A percentile compares a stretch with the other conserved stretches of the same genome.
Evolutionary conservation across 768 basidiomycete species (phyloP).

Genomic region (Tephrocybe rancida): DNA sequence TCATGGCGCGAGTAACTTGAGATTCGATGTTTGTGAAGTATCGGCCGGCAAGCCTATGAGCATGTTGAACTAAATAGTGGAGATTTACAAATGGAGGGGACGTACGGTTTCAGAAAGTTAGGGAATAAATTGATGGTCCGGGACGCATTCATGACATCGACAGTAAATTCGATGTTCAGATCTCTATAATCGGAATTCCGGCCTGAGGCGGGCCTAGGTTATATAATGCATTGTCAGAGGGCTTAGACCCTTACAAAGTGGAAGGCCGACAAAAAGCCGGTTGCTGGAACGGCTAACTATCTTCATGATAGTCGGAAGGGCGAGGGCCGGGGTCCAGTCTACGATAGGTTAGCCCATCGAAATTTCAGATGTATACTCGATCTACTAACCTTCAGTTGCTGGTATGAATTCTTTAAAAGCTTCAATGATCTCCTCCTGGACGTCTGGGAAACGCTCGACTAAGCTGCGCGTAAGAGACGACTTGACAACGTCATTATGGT

Average conservation of each 20-base stretch:
- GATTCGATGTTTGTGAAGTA: conserved; percentile 23
- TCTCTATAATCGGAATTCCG: conserved; percentile 33
- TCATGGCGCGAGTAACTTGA: conserved; percentile 23
- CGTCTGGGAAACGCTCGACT: conserved; percentile 34
- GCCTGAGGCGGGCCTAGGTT: conserved; percentile 23
- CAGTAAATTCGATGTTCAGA: conserved; percentile 31
- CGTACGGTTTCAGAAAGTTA: conserved; percentile 41
- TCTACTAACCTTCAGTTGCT: conserved; percentile 23
- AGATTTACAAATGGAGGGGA: background rate
- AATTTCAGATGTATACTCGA: conserved; percentile 6
- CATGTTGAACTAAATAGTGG: conserved; percentile 16
- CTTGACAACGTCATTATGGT: conserved; percentile 33
- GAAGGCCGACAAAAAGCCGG: conserved; percentile 46
- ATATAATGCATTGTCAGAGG: conserved; percentile 13
- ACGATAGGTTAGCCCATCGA: background rate
- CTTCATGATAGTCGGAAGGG: conserved; percentile 29
- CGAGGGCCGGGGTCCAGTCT: conserved; percentile 38
- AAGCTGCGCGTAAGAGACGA: conserved; percentile 40
- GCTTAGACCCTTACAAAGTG: conserved; percentile 35
- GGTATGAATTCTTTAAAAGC: conserved; percentile 44
- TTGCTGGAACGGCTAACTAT: conserved; percentile 42
- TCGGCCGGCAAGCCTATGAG: conserved; percentile 19
- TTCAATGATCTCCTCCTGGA: conserved; percentile 45
- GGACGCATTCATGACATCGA: conserved; percentile 30
- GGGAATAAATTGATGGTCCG: conserved; percentile 36